Base-by-base conservation (phyloP, 768 basidiomycete species). In the Hericium alpestre region DNA sequence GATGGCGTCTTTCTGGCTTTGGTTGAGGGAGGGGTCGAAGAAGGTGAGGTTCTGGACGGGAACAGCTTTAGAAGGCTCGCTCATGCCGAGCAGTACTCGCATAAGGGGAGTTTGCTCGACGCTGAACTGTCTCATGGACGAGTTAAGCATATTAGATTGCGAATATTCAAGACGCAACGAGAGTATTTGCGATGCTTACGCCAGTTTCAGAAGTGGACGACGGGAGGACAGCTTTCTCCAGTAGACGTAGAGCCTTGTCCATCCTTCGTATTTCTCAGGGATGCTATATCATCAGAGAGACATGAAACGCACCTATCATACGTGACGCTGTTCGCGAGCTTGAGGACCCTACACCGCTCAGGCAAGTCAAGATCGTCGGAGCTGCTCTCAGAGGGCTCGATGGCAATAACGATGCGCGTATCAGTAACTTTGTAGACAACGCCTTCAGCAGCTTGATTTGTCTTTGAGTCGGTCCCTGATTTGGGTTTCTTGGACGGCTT, bases 271-370 rank as follows among this genome's bases (percentile, higher is more conserved):
- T 23, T 40, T 32, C 23, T 37, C 41, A 25, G 20, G 43, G 5
- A 13, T 22, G 38, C 4, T 41, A 6, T 32, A 15, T 15, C 25
- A 16, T 7, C 18, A 10, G n/a, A 25, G 23, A 50, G 3, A 25
- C 18, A 38, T 49, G 54, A 47, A 16, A 22, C 59, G 46, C 66
- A 82, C 89, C 93, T 79, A 64, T 93, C 91, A 67, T 89, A 93
- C 0, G 94, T 98, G 15, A 90, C 83, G 55, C 85, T 92, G 63
- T 97, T 97, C 12, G 93, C 93, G 2, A 95, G 76, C 66, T 97
- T 97, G 53, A 97, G 67, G 53, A 93, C 72, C 16, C 90, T 77
- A 70, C 92, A 90, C 52, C 87, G 77, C 64, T 94, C 92, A 6
- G 93, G 90, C 0, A 96, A 67, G 63, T 92, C 87, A 12, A 90